Conservation (phyloP, 2,329 filamentous ascomycete species). For the Fonsecaea multimorphosa region DNA sequence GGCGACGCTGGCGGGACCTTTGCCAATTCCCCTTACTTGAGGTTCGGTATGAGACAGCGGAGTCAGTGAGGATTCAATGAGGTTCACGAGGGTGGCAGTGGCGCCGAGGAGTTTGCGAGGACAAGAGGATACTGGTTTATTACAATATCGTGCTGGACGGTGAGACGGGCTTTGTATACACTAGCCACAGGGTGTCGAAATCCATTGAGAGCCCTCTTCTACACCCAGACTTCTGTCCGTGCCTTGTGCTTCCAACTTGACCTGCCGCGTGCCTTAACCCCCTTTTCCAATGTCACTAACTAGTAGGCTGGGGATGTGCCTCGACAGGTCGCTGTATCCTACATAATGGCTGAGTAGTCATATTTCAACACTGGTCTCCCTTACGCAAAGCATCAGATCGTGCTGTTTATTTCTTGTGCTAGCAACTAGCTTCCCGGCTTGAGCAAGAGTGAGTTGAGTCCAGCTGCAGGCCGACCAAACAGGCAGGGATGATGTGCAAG, state of each 20-base stretch:
- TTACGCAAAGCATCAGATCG: not conserved
- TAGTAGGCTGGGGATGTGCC: too few species aligned
- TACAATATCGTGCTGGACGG: constrained; percentile 7
- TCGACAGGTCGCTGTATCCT: not conserved
- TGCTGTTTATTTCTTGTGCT: not conserved
- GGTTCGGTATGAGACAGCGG: not conserved
- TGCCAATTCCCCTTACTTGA: constrained; percentile 30
- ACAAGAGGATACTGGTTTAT: not conserved
- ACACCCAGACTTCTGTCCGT: not conserved
- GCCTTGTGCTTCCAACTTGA: not conserved
- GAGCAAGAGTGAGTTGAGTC: not conserved
- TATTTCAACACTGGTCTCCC: too few species aligned
- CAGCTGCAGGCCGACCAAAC: not conserved
- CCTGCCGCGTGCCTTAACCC: not conserved
- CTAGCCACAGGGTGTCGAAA: constrained; percentile 2
- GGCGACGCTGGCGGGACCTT: constrained; percentile 30
- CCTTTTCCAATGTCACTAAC: too few species aligned
- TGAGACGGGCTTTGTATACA: constrained; percentile 7
- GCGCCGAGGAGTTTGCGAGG: constrained; percentile 17
- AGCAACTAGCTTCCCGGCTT: not conserved
- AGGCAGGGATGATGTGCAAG: not conserved
- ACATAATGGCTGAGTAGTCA: too few species aligned
- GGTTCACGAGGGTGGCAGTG: constrained; percentile 9
- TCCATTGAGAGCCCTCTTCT: constrained; percentile 1
- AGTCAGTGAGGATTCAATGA: constrained; percentile 2